phyloP scores from a whole-genome alignment of 2,329 filamentous ascomycete species.

The Scytalidium sp. region DNA sequence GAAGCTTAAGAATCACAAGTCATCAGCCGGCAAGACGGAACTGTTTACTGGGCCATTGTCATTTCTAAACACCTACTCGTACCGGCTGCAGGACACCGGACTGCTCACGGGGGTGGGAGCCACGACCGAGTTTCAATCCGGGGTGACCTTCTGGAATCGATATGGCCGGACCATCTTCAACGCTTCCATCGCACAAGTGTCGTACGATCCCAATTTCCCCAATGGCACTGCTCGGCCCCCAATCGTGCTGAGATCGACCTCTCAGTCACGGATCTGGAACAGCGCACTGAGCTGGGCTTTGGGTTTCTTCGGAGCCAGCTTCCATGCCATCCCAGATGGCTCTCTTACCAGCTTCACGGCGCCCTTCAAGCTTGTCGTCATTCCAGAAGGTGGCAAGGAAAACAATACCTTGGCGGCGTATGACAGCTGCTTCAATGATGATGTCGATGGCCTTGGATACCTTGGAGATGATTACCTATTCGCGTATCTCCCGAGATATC shows the following conservation, averaged over 20 bases:
- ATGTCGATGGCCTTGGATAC: conserved; percentile 11
- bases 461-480: conserved; percentile 39
- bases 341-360: conserved; percentile 35
- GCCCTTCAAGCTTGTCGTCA: conserved; percentile 46
- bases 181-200: conserved; percentile 41
- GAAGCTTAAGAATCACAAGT: conserved; percentile 45
- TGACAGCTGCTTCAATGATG: conserved; percentile 44
- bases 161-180: conserved; percentile 53
- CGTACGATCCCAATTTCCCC: conserved; percentile 42
- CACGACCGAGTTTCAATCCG: conserved; percentile 44
- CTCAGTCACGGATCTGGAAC: conserved; percentile 51
- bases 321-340: conserved; percentile 33
- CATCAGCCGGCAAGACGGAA: conserved; percentile 27
- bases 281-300: conserved; percentile 50
- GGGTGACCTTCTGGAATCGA: conserved; percentile 49
- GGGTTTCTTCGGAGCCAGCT: conserved; percentile 49
- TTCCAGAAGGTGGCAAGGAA: conserved; percentile 45
- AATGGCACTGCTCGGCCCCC: conserved; percentile 45
- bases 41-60: conserved; percentile 43
- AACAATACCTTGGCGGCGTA: conserved; percentile 53
- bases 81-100: conserved; percentile 37
- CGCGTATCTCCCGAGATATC: conserved; percentile 43
- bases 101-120: conserved; percentile 48
- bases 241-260: conserved; percentile 50
- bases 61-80: conserved; percentile 52